These are phyloP conservation scores for Westerdykella sp. DNA, from an alignment of 2,329 filamentous ascomycete species.

Conservation along the genomic window DNA sequence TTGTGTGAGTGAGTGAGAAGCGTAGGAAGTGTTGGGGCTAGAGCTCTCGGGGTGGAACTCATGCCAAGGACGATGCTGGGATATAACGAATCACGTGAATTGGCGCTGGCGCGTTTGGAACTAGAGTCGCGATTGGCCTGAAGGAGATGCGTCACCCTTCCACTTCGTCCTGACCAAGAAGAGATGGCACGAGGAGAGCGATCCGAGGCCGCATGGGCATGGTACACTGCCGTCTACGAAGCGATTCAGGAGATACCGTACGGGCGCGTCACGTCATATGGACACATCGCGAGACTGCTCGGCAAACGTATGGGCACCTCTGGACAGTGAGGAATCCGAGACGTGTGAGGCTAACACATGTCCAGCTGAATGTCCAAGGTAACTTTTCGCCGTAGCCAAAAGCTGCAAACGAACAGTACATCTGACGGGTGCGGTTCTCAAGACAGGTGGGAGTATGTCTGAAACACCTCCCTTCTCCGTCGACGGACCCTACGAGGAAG, in stretches of 20 bases:
- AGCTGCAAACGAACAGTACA: neutral
- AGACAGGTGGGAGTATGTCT: conserved; percentile 85
- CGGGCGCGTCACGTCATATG: conserved; percentile 83
- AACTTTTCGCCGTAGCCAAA: conserved; percentile 2
- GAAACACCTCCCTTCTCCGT: conserved; percentile 65
- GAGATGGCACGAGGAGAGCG: conserved; percentile 52
- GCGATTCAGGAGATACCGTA: conserved; percentile 79
- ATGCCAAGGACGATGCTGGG: conserved; percentile 8
- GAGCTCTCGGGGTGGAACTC: neutral
- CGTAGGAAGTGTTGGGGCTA: conserved; percentile 3
- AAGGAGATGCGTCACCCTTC: neutral
- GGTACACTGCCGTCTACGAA: conserved; percentile 71
- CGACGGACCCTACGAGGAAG: conserved; percentile 38
- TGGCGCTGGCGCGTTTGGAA: conserved; percentile 12
- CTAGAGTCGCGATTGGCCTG: neutral
- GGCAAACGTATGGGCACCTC: conserved; percentile 57
- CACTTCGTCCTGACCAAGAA: neutral
- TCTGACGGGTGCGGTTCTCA: conserved; percentile 12
- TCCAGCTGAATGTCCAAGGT: conserved; percentile 46
- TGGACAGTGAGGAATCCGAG: conserved; percentile 15
- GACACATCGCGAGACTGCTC: conserved; percentile 66
- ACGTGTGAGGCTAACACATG: neutral
- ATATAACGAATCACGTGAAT: conserved; percentile 18
- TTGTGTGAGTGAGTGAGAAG: conserved; percentile 3
- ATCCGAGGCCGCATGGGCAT: conserved; percentile 67